Percentiles rank a stretch among this genome's conserved stretches.
Evolutionary conservation across 2,329 filamentous ascomycete species (phyloP).

Genomic region (Apiospora aurea): DNA sequence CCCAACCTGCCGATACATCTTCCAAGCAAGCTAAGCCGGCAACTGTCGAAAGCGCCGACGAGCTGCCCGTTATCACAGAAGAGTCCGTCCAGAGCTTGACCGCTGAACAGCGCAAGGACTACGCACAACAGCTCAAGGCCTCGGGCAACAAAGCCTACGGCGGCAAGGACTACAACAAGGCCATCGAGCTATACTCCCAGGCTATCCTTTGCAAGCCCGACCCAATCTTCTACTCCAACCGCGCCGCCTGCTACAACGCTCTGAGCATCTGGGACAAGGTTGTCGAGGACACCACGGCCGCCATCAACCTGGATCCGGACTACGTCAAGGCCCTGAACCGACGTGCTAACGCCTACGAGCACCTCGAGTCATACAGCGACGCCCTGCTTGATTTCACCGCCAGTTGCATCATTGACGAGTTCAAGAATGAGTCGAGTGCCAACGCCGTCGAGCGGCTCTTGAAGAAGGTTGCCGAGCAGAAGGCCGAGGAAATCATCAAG

Average conservation of each 20-base stretch:
- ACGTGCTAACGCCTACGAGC: slow-evolving; percentile 94
- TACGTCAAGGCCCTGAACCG: slow-evolving; percentile 99
- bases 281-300: slow-evolving; percentile 94
- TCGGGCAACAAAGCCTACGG: slow-evolving; percentile 97
- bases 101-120: slow-evolving; percentile 79
- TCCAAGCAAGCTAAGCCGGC: slow-evolving; percentile 55
- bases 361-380: slow-evolving; percentile 89
- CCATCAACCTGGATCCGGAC: slow-evolving; percentile 89
- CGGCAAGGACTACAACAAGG: slow-evolving; percentile 89
- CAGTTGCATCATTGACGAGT: slow-evolving; percentile 98
- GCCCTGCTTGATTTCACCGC: slow-evolving; percentile 97
- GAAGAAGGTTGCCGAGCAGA: slow-evolving; percentile 95
- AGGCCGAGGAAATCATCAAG: slow-evolving; percentile 87
- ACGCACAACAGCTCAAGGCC: slow-evolving; percentile 90
- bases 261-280: slow-evolving; percentile 94
- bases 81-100: slow-evolving; percentile 58
- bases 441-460: slow-evolving; percentile 90
- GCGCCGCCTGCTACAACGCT: slow-evolving; percentile 96
- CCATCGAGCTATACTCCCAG: slow-evolving; percentile 94
- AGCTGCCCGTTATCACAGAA: slow-evolving; percentile 73
- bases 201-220: slow-evolving; percentile 97
- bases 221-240: slow-evolving; percentile 98
- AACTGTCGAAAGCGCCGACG: slow-evolving; percentile 65
- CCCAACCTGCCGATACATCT: slow-evolving; percentile 39
- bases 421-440: slow-evolving; percentile 89